These are phyloP conservation scores for Arachis monticola DNA, from an alignment of 331 rosid genomes.

Conservation along the genomic window DNA sequence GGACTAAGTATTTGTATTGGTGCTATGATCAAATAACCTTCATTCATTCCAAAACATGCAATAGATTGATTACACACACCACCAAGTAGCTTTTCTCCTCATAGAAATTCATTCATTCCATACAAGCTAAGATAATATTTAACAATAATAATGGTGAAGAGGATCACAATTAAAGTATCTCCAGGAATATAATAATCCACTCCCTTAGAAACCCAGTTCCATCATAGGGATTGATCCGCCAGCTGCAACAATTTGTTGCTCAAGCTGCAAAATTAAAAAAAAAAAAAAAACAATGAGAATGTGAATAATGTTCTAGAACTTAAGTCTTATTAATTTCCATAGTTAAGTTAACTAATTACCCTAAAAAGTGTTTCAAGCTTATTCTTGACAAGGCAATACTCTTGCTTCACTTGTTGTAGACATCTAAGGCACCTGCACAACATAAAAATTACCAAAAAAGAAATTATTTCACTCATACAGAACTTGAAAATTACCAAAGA, in stretches of 20 bases:
- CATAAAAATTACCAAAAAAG: neutral
- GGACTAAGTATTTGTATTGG: constrained; percentile 3
- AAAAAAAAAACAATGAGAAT: too few relatives aligned
- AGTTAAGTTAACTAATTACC: constrained; percentile 48
- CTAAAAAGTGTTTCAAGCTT: constrained; percentile 82
- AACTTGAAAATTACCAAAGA: constrained; percentile 6
- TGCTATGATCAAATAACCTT: constrained; percentile 32
- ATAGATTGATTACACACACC: constrained; percentile 36
- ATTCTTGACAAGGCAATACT: constrained; percentile 76
- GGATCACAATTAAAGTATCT: constrained; percentile 48
- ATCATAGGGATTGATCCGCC: constrained; percentile 87
- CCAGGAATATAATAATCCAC: constrained; percentile 42
- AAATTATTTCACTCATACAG: neutral
- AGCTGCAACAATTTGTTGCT: constrained; percentile 88
- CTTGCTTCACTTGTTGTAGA: constrained; percentile 89
- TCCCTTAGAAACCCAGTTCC: constrained; percentile 59
- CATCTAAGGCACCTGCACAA: constrained; percentile 73
- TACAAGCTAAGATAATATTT: constrained; percentile 47
- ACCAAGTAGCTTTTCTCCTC: constrained; percentile 28
- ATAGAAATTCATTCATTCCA: constrained; percentile 38
- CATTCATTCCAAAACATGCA: constrained; percentile 31
- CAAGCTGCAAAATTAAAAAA: constrained; percentile 76
- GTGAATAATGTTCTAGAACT: too few relatives aligned
- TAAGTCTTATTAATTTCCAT: neutral
- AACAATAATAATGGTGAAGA: constrained; percentile 32